phyloP scores from a whole-genome alignment of 331 rosid species.

The Malus hybrid region DNA sequence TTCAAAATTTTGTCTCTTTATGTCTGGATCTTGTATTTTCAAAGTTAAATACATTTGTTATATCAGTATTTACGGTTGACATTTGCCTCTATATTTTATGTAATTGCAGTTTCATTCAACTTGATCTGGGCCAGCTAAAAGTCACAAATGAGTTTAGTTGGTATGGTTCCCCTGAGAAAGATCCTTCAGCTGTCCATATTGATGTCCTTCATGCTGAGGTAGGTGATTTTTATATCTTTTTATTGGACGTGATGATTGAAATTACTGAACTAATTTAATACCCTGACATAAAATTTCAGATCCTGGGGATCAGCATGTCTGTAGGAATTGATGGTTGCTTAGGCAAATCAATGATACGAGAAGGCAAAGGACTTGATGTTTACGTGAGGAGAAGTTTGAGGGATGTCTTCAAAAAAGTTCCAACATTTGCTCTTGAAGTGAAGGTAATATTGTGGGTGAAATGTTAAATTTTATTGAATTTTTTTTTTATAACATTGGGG shows the following conservation, averaged over 20 bases:
- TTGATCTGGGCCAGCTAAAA: constrained; percentile 81
- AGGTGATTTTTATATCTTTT: constrained; percentile 9
- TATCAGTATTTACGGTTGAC: neutral
- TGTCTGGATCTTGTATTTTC: constrained; percentile 5
- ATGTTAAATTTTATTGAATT: neutral
- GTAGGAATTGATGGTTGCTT: constrained; percentile 72
- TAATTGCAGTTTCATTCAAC: constrained; percentile 85
- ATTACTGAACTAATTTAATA: constrained; percentile 10
- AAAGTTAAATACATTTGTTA: neutral
- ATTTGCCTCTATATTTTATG: neutral
- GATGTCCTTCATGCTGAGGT: constrained; percentile 95
- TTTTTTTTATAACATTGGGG: neutral
- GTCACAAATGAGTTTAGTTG: constrained; percentile 82
- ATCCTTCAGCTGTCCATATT: constrained; percentile 87
- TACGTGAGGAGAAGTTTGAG: constrained; percentile 90
- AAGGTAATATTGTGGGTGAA: constrained; percentile 41
- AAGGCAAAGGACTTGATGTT: constrained; percentile 84
- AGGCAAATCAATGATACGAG: constrained; percentile 90
- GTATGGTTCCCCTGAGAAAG: constrained; percentile 81
- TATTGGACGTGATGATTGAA: neutral
- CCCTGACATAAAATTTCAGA: constrained; percentile 43
- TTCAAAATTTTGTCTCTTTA: constrained; percentile 3
- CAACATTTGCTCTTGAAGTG: constrained; percentile 86
- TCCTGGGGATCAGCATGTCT: constrained; percentile 86
- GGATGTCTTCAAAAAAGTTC: constrained; percentile 92